A percentile compares a stretch with the other conserved stretches of the same genome.
Conservation (phyloP, 805 yeast species). For the Wickerhamiella slavikovae region DNA sequence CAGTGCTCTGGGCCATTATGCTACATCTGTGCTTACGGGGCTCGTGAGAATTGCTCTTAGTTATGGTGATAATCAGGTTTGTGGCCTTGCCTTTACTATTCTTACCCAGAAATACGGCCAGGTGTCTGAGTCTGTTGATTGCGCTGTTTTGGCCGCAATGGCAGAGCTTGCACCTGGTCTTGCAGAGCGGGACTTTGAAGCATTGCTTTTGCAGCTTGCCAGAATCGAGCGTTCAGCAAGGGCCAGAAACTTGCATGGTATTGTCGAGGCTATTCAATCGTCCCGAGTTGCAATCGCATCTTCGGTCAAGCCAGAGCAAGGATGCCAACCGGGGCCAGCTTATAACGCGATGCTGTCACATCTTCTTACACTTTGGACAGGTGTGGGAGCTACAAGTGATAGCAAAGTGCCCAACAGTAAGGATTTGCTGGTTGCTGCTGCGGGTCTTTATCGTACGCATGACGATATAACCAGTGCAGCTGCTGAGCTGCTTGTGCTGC, state of each 20-base stretch:
- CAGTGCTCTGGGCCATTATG: slow-evolving; percentile 14
- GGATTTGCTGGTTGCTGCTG: slow-evolving; percentile 31
- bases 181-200: slow-evolving; percentile 6
- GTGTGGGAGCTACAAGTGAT: slow-evolving; percentile 75
- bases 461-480: slow-evolving; percentile 24
- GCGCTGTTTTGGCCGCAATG: slow-evolving; percentile 19
- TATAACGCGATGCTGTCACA: slow-evolving; percentile 41
- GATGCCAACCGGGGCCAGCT: no score
- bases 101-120: slow-evolving; percentile 25
- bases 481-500: slow-evolving; percentile 40
- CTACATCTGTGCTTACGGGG: slow-evolving; percentile 9
- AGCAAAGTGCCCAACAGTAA: no score
- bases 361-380: slow-evolving; percentile 41
- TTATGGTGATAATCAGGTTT: slow-evolving; percentile 38
- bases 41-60: slow-evolving; percentile 8
- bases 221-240: slow-evolving; percentile 8
- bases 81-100: slow-evolving; percentile 60
- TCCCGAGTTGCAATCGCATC: slow-evolving; percentile 30
- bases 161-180: slow-evolving; percentile 11
- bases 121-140: slow-evolving; percentile 9
- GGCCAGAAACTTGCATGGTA: slow-evolving; percentile 3
- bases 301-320: slow-evolving; percentile 15
- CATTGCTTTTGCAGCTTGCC: slow-evolving; percentile 6
- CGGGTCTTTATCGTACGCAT: slow-evolving; percentile 47
- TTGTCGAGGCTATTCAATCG: slow-evolving; percentile 21